phyloP scores from a whole-genome alignment of 768 basidiomycete genomes.

The Rhizopogon vinicolor region DNA sequence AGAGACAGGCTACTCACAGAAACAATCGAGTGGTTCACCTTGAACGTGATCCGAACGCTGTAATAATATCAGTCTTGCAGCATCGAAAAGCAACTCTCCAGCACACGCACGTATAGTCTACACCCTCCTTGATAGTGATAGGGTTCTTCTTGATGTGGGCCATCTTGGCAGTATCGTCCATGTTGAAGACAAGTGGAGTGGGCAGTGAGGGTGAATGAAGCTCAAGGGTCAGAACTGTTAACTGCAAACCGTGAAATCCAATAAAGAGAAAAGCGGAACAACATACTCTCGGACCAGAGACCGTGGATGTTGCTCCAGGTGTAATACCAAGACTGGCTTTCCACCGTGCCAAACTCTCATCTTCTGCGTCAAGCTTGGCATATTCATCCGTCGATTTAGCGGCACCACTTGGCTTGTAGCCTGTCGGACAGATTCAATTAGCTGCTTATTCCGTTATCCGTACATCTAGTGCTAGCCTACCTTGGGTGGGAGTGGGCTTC shows the following conservation, averaged over 20 bases:
- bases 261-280: slow-evolving; percentile 15
- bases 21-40: slow-evolving; percentile 87
- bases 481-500: slow-evolving; percentile 62
- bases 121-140: slow-evolving; percentile 74
- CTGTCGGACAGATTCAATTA: slow-evolving; percentile 31
- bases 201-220: slow-evolving; percentile 73
- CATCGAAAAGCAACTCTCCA: not conserved
- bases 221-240: slow-evolving; percentile 72
- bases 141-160: slow-evolving; percentile 73
- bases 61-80: slow-evolving; percentile 4
- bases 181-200: slow-evolving; percentile 54
- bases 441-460: not conserved
- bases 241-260: slow-evolving; percentile 35
- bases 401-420: slow-evolving; percentile 63
- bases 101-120: slow-evolving; percentile 73
- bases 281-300: slow-evolving; percentile 63
- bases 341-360: slow-evolving; percentile 94
- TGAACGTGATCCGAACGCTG: slow-evolving; percentile 80
- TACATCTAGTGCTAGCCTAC: slow-evolving; percentile 27
- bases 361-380: slow-evolving; percentile 79
- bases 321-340: slow-evolving; percentile 90
- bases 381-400: slow-evolving; percentile 79
- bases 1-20: slow-evolving; percentile 42
- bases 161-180: slow-evolving; percentile 41
- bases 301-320: slow-evolving; percentile 37